Percentiles rank a stretch among this genome's conserved stretches.
These are phyloP conservation scores for Pseudocercospora cruenta DNA, from an alignment of 2,329 filamentous ascomycete genomes.

Conservation along the genomic window DNA sequence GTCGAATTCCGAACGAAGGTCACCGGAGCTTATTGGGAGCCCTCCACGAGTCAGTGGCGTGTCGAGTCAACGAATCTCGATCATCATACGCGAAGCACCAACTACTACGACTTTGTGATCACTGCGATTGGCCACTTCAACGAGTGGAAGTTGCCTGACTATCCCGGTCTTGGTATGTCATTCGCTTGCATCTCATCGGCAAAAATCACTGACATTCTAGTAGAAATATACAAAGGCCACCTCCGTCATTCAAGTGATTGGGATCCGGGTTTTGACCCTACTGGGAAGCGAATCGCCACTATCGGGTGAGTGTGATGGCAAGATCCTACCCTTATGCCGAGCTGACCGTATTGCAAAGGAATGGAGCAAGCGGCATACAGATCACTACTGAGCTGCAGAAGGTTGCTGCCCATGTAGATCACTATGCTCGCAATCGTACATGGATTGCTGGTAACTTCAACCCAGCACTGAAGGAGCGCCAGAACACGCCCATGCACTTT, in stretches of 20 bases:
- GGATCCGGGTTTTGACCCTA: slow-evolving; percentile 39
- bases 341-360: slow-evolving; percentile 20
- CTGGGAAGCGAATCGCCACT: slow-evolving; percentile 45
- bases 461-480: slow-evolving; percentile 54
- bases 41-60: slow-evolving; percentile 58
- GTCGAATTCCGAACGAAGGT: slow-evolving; percentile 62
- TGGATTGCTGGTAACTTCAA: slow-evolving; percentile 68
- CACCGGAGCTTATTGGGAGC: slow-evolving; percentile 60
- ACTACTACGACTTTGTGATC: slow-evolving; percentile 64
- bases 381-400: slow-evolving; percentile 55
- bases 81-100: slow-evolving; percentile 27
- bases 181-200: neutral
- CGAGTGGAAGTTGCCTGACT: slow-evolving; percentile 65
- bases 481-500: slow-evolving; percentile 60
- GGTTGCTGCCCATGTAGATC: slow-evolving; percentile 55
- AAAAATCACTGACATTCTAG: slow-evolving; percentile 42
- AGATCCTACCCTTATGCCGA: too few relatives aligned
- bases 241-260: slow-evolving; percentile 46
- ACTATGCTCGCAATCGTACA: slow-evolving; percentile 66
- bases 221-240: slow-evolving; percentile 44
- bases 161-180: slow-evolving; percentile 46
- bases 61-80: slow-evolving; percentile 54
- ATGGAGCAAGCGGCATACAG: slow-evolving; percentile 49
- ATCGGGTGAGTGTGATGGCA: slow-evolving; percentile 37
- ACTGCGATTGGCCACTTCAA: slow-evolving; percentile 69